Evolutionary conservation across 2,329 filamentous ascomycete genomes (phyloP).

Genomic region (Talaromyces sp.): DNA sequence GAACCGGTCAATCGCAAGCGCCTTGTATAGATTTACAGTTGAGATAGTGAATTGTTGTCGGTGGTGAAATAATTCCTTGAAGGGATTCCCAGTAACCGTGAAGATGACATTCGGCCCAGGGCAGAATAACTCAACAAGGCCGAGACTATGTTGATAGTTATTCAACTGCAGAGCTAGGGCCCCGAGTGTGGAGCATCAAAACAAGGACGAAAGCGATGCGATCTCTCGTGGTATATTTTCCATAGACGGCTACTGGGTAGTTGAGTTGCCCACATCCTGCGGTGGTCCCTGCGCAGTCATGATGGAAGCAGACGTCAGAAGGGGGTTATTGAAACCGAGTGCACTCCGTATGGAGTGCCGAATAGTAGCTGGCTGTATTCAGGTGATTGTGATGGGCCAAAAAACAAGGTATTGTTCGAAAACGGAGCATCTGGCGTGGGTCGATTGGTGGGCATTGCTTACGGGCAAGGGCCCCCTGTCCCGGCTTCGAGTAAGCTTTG

Average conservation of each 20-base stretch:
- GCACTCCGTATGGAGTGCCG: background rate
- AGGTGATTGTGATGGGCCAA: background rate
- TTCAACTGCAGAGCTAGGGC: background rate
- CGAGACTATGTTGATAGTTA: background rate
- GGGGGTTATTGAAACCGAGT: background rate
- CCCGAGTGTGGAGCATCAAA: conserved; percentile 1
- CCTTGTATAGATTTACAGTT: background rate
- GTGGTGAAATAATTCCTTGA: background rate
- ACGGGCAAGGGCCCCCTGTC: background rate
- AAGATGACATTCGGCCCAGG: background rate
- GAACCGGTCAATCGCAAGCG: background rate
- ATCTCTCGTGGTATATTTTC: background rate
- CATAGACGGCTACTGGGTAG: background rate
- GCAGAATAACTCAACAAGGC: background rate
- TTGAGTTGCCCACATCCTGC: background rate
- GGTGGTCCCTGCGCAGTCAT: background rate
- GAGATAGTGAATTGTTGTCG: background rate
- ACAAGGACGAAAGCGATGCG: conserved; percentile 12
- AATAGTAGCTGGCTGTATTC: background rate
- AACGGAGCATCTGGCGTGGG: conserved; percentile 6
- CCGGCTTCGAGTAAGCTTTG: conserved; percentile 6
- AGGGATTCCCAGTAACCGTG: background rate
- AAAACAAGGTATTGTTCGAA: conserved; percentile 11
- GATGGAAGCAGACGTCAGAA: conserved; percentile 1
- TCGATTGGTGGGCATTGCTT: background rate